Base-by-base conservation (phyloP, 352 stramenopile genomes). In the Aphanomyces euteiches region DNA sequence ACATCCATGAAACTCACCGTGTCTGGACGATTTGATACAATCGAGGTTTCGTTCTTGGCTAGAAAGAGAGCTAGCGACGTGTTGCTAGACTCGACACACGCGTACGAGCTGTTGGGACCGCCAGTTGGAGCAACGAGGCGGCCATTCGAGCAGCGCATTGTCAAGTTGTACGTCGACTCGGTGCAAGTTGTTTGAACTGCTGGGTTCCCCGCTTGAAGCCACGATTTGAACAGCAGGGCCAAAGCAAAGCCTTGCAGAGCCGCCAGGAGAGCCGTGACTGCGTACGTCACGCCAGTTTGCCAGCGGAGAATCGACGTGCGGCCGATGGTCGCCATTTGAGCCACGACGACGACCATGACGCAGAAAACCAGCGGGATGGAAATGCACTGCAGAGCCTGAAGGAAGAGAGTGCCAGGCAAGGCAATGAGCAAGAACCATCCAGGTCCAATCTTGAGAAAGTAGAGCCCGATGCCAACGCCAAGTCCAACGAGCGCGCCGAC, bases 341-440 rank as follows among this genome's bases (percentile, higher is more conserved):
- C 81, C 43, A 50, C 43, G 3, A 90, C 80, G 5, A 81, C 79
- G 10, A 90, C 80, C 17, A 81, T 81, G 47, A 94, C 61, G 73
- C 92, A 79, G 60, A 94, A 90, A 63, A 92, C 83, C 59, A 92
- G 83, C 34, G 84, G 84, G 63, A 92, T 75, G 65, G 92, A 83
- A 43, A 94, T 72, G 72, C 86, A 94, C 75, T 90, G 76, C 34
- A 92, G 79, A 2, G 84, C 84, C 36, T 83, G 83, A 6, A 92
- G 75, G 74, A 89, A 90, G 36, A 94, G 77, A 50, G 90, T 80
- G 0, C 86, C 86, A 0, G 86, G 84, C 5, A 85, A 82, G 28
- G 28, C 28, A 28, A 28, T 28, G 28, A 28, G 28, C 28, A 28
- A 28, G 28, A 28, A 28, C 28, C 28, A 28, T 28, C 28, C 28